These are phyloP conservation scores for Penicillium sp. DNA, from an alignment of 2,329 filamentous ascomycete genomes.

Conservation along the genomic window DNA sequence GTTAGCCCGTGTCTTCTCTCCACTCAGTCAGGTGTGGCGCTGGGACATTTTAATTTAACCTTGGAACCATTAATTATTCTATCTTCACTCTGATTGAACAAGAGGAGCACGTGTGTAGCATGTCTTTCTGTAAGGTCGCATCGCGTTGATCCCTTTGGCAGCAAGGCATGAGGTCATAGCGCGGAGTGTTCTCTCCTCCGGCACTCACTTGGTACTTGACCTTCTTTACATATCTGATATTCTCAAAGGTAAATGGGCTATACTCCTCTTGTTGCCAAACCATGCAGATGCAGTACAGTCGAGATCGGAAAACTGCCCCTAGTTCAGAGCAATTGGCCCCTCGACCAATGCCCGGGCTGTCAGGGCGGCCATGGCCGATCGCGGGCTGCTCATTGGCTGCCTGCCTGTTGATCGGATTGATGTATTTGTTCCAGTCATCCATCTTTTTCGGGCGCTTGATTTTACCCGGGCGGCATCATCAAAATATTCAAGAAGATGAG, in stretches of 20 bases:
- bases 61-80: neutral
- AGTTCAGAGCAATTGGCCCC: neutral
- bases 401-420: constrained; percentile 14
- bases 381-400: constrained; percentile 15
- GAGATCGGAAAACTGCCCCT: constrained; percentile 9
- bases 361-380: constrained; percentile 4
- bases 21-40: neutral
- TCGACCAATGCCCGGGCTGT: neutral
- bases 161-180: constrained; percentile 6
- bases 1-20: neutral
- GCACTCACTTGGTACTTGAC: neutral
- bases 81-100: neutral
- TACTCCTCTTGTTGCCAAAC: neutral
- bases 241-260: neutral
- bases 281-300: constrained; percentile 22
- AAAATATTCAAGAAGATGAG: neutral
- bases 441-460: constrained; percentile 1
- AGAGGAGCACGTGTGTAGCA: constrained; percentile 3
- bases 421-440: constrained; percentile 13
- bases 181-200: neutral
- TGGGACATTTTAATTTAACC: neutral
- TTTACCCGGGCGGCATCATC: neutral
- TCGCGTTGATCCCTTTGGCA: neutral
- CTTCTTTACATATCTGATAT: neutral
- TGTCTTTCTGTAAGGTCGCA: constrained; percentile 6